Evolutionary conservation across 78 protist genomes (phyloP).

Genomic region (Cavenderia fasciculata): DNA sequence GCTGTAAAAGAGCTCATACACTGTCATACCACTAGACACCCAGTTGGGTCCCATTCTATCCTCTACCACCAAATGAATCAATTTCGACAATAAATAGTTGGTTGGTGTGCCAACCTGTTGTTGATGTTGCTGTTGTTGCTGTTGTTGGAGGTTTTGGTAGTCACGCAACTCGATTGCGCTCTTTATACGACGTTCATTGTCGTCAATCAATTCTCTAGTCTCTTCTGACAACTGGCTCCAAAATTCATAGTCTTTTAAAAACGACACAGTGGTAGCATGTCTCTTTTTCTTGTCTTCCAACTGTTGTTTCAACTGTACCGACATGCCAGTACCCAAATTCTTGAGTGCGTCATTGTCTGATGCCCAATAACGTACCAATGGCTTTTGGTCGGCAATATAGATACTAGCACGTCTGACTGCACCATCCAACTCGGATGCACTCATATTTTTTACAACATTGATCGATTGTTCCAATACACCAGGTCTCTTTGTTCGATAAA

Average conservation of each 20-base stretch:
- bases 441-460: background rate
- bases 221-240: background rate
- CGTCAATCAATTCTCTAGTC: background rate
- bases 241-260: background rate
- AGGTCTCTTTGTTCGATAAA: constrained; percentile 25
- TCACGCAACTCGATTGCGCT: constrained; percentile 23
- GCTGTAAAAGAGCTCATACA: constrained; percentile 39
- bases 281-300: constrained; percentile 62
- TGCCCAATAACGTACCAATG: constrained; percentile 48
- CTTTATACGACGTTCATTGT: constrained; percentile 1
- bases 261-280: background rate
- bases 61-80: constrained; percentile 6
- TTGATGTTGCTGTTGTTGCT: background rate
- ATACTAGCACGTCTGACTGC: background rate
- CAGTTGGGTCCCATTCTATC: constrained; percentile 42
- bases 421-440: background rate
- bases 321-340: constrained; percentile 13
- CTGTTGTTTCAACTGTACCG: constrained; percentile 49
- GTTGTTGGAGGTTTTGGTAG: constrained; percentile 33
- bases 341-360: background rate
- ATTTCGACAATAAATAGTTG: background rate
- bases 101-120: background rate
- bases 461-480: background rate
- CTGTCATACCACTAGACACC: constrained; percentile 36
- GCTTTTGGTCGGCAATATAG: constrained; percentile 27